phyloP scores from a whole-genome alignment of 2,329 filamentous ascomycete genomes.

The Arthrobotrys pseudoclavata region DNA sequence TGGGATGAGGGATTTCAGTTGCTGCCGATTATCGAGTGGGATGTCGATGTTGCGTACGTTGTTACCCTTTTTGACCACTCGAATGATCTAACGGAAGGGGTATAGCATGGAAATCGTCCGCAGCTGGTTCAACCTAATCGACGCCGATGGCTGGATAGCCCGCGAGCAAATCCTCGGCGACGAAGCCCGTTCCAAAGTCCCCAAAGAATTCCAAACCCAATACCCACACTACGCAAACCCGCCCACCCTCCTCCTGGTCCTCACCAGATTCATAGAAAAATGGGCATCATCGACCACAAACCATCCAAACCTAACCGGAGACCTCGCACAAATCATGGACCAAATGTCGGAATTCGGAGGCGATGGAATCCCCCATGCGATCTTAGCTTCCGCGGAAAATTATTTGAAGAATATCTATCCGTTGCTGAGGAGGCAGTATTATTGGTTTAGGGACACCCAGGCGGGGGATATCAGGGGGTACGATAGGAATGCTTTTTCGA shows the following conservation, averaged over 20 bases:
- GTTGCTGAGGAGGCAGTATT: conserved; percentile 86
- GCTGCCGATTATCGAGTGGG: conserved; percentile 91
- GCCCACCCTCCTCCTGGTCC: conserved; percentile 89
- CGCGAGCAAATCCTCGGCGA: conserved; percentile 93
- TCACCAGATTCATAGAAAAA: conserved; percentile 86
- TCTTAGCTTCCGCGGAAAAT: conserved; percentile 64
- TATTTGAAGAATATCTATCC: conserved; percentile 86
- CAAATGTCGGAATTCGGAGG: conserved; percentile 47
- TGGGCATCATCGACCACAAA: conserved; percentile 61
- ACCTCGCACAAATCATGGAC: conserved; percentile 46
- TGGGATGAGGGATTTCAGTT: conserved; percentile 99
- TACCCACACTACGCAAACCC: conserved; percentile 99
- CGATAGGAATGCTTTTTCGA: conserved; percentile 85
- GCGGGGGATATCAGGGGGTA: conserved; percentile 90
- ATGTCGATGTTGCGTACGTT: conserved; percentile 81
- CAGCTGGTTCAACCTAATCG: conserved; percentile 97
- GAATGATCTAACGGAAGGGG: conserved; percentile 62
- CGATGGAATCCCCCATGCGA: conserved; percentile 37
- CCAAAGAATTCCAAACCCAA: conserved; percentile 90
- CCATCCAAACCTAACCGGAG: conserved; percentile 32
- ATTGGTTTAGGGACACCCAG: conserved; percentile 96
- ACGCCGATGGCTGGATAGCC: conserved; percentile 96
- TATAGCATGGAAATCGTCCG: conserved; percentile 81
- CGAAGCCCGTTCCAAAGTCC: conserved; percentile 95
- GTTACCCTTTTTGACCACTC: background rate